Percentiles rank a stretch among this genome's conserved stretches.
Conservation (phyloP, 805 yeast genomes). For the Yarrowia divulgata region DNA sequence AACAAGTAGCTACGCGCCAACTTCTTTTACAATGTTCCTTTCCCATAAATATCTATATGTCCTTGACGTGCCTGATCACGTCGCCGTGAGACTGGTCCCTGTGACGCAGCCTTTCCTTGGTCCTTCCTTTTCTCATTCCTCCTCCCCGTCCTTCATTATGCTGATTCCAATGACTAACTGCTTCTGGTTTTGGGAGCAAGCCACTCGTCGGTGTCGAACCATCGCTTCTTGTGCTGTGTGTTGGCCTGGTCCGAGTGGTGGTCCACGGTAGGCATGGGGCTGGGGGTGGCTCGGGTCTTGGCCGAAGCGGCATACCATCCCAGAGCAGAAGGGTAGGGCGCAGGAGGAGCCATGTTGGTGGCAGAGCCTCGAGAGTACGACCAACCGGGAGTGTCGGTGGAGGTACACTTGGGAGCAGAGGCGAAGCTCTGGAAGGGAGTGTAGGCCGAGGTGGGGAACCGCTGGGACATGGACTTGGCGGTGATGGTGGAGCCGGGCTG, state of each 20-base stretch:
- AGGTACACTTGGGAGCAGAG: conserved; percentile 55
- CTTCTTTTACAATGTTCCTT: conserved; percentile 9
- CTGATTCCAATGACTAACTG: conserved; percentile 6
- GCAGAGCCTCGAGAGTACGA: conserved; percentile 68
- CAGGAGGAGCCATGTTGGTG: conserved; percentile 71
- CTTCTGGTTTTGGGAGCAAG: conserved; percentile 30
- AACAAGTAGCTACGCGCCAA: not conserved
- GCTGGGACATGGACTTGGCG: conserved; percentile 57
- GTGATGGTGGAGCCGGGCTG: conserved; percentile 83
- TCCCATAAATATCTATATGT: conserved; percentile 38
- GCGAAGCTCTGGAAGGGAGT: conserved; percentile 62
- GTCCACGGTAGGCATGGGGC: conserved; percentile 31
- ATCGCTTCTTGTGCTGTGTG: conserved; percentile 36
- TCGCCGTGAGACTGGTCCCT: not conserved
- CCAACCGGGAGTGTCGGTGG: conserved; percentile 90
- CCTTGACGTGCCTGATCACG: not conserved
- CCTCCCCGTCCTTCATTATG: conserved; percentile 1
- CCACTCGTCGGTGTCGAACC: conserved; percentile 36
- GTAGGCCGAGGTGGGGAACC: conserved; percentile 72
- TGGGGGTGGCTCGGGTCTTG: conserved; percentile 28
- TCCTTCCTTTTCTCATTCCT: not conserved
- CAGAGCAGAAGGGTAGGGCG: conserved; percentile 43
- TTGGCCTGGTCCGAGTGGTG: conserved; percentile 25
- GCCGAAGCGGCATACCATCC: conserved; percentile 44
- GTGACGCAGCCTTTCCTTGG: not conserved